Evolutionary conservation across 768 basidiomycete genomes (phyloP).

Genomic region (Lenzites betulinus): DNA sequence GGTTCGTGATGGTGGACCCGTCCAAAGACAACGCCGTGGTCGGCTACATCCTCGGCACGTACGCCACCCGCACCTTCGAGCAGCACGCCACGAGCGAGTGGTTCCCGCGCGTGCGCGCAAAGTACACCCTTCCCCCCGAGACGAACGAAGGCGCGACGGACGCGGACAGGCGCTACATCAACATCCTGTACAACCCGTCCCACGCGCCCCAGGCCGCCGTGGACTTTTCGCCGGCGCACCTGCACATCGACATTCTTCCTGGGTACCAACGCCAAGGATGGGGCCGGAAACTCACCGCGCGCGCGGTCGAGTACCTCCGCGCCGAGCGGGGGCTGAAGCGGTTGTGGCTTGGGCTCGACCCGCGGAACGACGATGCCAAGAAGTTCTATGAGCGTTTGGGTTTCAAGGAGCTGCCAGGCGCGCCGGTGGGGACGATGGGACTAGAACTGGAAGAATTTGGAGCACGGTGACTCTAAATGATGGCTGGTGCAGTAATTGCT

Average conservation of each 20-base stretch:
- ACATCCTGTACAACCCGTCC: slow-evolving; percentile 36
- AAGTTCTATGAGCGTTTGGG: slow-evolving; percentile 65
- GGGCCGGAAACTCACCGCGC: slow-evolving; percentile 64
- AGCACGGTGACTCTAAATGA: background rate
- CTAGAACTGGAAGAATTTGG: slow-evolving; percentile 47
- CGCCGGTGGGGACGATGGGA: slow-evolving; percentile 53
- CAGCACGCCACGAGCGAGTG: slow-evolving; percentile 53
- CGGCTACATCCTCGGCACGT: slow-evolving; percentile 71
- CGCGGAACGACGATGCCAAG: slow-evolving; percentile 59
- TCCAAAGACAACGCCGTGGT: slow-evolving; percentile 46
- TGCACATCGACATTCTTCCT: slow-evolving; percentile 75
- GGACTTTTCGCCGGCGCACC: slow-evolving; percentile 68
- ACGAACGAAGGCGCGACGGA: slow-evolving; percentile 23
- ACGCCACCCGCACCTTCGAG: slow-evolving; percentile 69
- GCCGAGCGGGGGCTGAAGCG: slow-evolving; percentile 46
- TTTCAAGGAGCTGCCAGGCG: slow-evolving; percentile 58
- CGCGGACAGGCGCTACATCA: slow-evolving; percentile 45
- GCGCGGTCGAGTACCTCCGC: slow-evolving; percentile 52
- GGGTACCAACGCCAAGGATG: slow-evolving; percentile 68
- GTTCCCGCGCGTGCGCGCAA: slow-evolving; percentile 64
- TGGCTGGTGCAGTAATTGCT: too few relatives aligned
- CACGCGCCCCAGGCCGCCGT: slow-evolving; percentile 55
- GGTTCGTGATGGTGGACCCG: slow-evolving; percentile 63
- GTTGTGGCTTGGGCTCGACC: slow-evolving; percentile 72
- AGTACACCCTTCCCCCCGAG: slow-evolving; percentile 44